Percentiles rank a stretch among this genome's conserved stretches.
Conservation (phyloP, 2,329 filamentous ascomycete genomes). For the Verticillium tricorpus region DNA sequence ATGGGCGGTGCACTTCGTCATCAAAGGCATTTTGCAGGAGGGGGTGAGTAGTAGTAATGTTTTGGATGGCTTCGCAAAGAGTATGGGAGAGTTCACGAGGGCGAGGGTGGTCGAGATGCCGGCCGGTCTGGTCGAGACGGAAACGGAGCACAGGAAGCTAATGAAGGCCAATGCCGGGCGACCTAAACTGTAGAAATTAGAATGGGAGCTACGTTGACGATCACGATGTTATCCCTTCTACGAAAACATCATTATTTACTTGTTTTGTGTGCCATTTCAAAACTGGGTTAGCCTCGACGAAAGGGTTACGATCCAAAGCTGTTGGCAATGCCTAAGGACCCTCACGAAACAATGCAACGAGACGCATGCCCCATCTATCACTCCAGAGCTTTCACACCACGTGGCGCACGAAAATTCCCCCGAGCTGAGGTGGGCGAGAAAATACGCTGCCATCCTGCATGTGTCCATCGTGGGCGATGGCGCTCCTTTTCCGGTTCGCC, state of each 20-base stretch:
- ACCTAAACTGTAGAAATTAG: constrained; percentile 1
- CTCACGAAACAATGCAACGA: no score
- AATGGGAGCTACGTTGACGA: background rate
- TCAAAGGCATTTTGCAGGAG: constrained; percentile 37
- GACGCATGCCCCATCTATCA: no score
- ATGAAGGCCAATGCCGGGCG: background rate
- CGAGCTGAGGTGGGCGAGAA: background rate
- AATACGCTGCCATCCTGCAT: background rate
- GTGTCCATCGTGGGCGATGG: background rate
- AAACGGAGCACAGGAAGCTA: constrained; percentile 12
- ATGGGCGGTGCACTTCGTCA: constrained; percentile 38
- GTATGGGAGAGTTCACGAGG: constrained; percentile 44
- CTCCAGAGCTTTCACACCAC: no score
- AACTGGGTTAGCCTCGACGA: no score
- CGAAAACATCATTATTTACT: no score
- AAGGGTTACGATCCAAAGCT: no score
- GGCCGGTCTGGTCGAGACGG: constrained; percentile 14
- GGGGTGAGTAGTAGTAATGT: constrained; percentile 40
- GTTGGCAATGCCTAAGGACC: no score
- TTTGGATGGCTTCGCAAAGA: constrained; percentile 47
- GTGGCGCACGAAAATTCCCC: no score
- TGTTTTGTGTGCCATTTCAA: no score
- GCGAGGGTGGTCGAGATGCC: constrained; percentile 24
- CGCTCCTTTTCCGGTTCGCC: background rate
- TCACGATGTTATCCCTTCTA: no score